These are phyloP conservation scores for Penicillium herquei DNA, from an alignment of 495 filamentous ascomycete genomes.

Conservation along the genomic window DNA sequence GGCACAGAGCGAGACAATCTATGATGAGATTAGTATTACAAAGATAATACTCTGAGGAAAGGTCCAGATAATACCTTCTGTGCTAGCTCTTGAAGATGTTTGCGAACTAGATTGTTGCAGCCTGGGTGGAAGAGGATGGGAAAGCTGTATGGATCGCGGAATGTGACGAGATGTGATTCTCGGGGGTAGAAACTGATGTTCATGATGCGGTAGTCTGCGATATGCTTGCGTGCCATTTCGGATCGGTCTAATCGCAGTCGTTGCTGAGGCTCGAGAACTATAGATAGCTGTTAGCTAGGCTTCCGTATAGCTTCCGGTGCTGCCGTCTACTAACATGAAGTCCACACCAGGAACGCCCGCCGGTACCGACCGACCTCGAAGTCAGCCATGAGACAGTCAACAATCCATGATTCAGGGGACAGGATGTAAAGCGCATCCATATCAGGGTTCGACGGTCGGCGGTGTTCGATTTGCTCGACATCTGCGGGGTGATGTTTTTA, in stretches of 20 bases:
- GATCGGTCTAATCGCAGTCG: conserved; percentile 57
- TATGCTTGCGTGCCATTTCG: conserved; percentile 63
- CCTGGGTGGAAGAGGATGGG: conserved; percentile 86
- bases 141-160: conserved; percentile 93
- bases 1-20: conserved; percentile 84
- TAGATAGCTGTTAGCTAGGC: conserved; percentile 13
- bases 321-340: conserved; percentile 55
- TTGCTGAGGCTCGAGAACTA: conserved; percentile 55
- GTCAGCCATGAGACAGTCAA: conserved; percentile 91
- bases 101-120: conserved; percentile 78
- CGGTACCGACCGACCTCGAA: conserved; percentile 78
- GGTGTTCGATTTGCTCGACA: conserved; percentile 87
- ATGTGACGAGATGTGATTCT: conserved; percentile 88
- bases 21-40: conserved; percentile 22
- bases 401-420: conserved; percentile 77
- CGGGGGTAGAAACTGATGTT: conserved; percentile 85
- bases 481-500: conserved; percentile 51
- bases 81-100: conserved; percentile 77
- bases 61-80: conserved; percentile 63
- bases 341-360: conserved; percentile 79
- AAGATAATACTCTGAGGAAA: background rate
- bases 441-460: conserved; percentile 70
- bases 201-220: conserved; percentile 69
- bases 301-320: conserved; percentile 3
- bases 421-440: conserved; percentile 96